phyloP scores from a whole-genome alignment of 2,329 filamentous ascomycete genomes.

The Zasmidium citrigriseum region DNA sequence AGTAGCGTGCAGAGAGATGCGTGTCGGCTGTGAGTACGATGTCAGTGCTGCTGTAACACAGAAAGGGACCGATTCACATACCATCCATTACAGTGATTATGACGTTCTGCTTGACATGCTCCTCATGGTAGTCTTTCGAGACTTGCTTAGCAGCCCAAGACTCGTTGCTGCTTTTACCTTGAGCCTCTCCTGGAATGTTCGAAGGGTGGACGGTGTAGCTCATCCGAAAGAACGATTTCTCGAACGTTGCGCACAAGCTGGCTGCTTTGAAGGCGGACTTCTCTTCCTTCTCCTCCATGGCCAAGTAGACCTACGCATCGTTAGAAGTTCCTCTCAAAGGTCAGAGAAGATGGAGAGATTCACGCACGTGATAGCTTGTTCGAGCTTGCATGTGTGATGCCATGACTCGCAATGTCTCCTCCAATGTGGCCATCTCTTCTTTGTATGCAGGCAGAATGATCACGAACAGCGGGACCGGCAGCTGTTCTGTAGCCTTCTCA shows the following conservation, averaged over 20 bases:
- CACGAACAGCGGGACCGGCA: constrained; percentile 54
- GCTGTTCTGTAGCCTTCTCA: constrained; percentile 22
- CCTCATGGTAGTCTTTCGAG: constrained; percentile 60
- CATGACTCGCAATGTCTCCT: constrained; percentile 68
- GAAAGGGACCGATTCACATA: constrained; percentile 44
- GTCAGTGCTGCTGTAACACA: constrained; percentile 13
- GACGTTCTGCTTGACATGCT: constrained; percentile 57
- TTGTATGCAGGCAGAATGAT: constrained; percentile 75
- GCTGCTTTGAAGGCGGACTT: constrained; percentile 63
- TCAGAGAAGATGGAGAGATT: not conserved
- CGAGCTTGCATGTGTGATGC: constrained; percentile 66
- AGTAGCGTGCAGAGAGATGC: constrained; percentile 69
- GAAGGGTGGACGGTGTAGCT: constrained; percentile 68
- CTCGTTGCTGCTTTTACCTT: constrained; percentile 74
- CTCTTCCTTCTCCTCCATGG: constrained; percentile 70
- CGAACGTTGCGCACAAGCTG: constrained; percentile 62
- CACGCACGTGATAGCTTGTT: constrained; percentile 68
- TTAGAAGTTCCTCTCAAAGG: not conserved
- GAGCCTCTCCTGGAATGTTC: constrained; percentile 66
- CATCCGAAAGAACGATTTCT: constrained; percentile 66
- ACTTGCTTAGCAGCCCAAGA: constrained; percentile 69
- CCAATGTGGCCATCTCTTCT: constrained; percentile 68
- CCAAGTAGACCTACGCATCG: constrained; percentile 62
- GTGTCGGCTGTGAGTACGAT: constrained; percentile 60
- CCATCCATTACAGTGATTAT: constrained; percentile 73